These are phyloP conservation scores for Fusarium brachygibbosum DNA, from an alignment of 2,329 filamentous ascomycete species.

Conservation along the genomic window DNA sequence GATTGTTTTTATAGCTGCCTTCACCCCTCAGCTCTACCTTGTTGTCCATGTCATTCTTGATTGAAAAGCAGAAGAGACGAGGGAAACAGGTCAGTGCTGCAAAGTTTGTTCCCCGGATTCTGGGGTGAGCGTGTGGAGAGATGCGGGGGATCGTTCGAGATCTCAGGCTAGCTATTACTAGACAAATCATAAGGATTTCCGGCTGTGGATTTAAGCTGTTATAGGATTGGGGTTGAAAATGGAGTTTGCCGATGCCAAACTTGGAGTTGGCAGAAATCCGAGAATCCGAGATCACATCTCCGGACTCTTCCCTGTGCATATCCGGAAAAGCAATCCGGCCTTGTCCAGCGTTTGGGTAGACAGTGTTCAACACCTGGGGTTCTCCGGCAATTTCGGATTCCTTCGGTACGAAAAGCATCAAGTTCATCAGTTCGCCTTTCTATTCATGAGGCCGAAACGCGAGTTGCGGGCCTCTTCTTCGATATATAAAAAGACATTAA, in stretches of 20 bases:
- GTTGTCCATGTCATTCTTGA: not conserved
- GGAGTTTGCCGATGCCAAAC: not conserved
- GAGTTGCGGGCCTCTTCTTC: not conserved
- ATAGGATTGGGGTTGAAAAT: not conserved
- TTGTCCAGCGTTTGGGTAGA: accelerated
- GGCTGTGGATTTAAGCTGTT: not conserved
- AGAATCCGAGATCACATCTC: not conserved
- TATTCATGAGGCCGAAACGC: slow-evolving; percentile 14
- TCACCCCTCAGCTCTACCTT: not conserved
- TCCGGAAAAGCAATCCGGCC: not conserved
- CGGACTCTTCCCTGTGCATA: not conserved
- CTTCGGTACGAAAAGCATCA: not conserved
- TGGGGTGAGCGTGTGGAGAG: slow-evolving; percentile 26
- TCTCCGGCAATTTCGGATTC: slow-evolving; percentile 19
- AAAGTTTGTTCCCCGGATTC: slow-evolving; percentile 21
- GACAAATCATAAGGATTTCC: slow-evolving; percentile 15
- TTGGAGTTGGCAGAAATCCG: not conserved
- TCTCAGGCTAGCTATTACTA: not conserved
- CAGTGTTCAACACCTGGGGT: accelerated
- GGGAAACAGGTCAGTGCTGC: slow-evolving; percentile 4
- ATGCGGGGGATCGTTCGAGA: slow-evolving; percentile 26
- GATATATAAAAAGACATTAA: slow-evolving; percentile 28
- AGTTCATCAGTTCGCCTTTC: slow-evolving; percentile 7
- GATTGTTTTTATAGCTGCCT: slow-evolving; percentile 4
- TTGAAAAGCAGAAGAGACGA: not conserved